Evolutionary conservation across 2,329 filamentous ascomycete species (phyloP).

Genomic region (Colletotrichum costaricense): DNA sequence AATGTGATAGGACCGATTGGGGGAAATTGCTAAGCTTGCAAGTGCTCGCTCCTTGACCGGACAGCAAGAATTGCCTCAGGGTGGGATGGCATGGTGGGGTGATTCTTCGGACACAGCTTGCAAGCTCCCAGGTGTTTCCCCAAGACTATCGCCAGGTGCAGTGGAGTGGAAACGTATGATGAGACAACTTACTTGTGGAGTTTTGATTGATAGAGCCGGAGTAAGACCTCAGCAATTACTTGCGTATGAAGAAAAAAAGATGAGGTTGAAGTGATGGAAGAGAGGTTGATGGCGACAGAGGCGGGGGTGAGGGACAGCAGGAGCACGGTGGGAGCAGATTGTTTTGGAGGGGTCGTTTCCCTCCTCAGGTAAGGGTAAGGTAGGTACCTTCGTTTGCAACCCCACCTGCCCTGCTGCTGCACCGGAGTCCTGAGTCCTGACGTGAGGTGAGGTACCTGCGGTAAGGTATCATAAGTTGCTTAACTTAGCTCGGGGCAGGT

Average conservation of each 20-base stretch:
- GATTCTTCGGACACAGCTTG: slow-evolving; percentile 20
- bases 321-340: slow-evolving; percentile 19
- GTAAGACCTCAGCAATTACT: slow-evolving; percentile 15
- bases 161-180: not conserved
- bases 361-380: not conserved
- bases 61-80: slow-evolving; percentile 35
- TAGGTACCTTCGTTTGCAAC: slow-evolving; percentile 1
- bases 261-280: slow-evolving; percentile 17
- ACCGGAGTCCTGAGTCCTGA: not conserved
- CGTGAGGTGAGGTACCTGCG: slow-evolving; percentile 22
- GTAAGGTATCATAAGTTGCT: slow-evolving; percentile 12
- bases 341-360: slow-evolving; percentile 36
- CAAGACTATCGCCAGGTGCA: slow-evolving; percentile 1
- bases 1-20: slow-evolving; percentile 35
- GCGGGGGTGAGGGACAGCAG: slow-evolving; percentile 10
- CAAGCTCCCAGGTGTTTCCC: slow-evolving; percentile 28
- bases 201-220: slow-evolving; percentile 3
- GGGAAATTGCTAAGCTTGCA: slow-evolving; percentile 35
- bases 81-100: slow-evolving; percentile 36
- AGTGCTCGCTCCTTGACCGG: slow-evolving; percentile 34
- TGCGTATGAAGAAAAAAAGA: slow-evolving; percentile 6
- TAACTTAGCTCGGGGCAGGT: slow-evolving; percentile 2
- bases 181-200: slow-evolving; percentile 19
- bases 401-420: slow-evolving; percentile 12
- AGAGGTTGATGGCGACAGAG: slow-evolving; percentile 9